These are phyloP conservation scores for Suillus fuscotomentosus DNA, from an alignment of 768 basidiomycete genomes.

Conservation along the genomic window DNA sequence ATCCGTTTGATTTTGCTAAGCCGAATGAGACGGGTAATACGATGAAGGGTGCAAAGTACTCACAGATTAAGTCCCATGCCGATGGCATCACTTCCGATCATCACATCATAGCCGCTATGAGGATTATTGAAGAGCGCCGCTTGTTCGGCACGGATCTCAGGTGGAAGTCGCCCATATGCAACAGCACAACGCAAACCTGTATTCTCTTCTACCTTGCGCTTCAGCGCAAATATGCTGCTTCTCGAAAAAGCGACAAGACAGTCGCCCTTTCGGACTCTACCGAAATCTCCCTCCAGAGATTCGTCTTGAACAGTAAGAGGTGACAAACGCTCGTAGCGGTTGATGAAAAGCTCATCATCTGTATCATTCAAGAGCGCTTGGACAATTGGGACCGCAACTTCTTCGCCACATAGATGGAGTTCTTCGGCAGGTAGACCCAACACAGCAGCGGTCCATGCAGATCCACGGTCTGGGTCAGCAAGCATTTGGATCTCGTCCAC, in stretches of 20 bases:
- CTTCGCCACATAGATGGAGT: slow-evolving; percentile 94
- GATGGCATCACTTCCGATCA: slow-evolving; percentile 93
- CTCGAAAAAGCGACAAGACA: slow-evolving; percentile 89
- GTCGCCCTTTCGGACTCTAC: slow-evolving; percentile 73
- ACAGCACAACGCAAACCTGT: slow-evolving; percentile 86
- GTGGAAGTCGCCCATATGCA: slow-evolving; percentile 89
- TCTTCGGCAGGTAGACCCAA: slow-evolving; percentile 75
- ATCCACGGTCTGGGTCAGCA: slow-evolving; percentile 72
- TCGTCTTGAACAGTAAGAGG: slow-evolving; percentile 71
- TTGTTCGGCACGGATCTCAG: slow-evolving; percentile 89
- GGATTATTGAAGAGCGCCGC: slow-evolving; percentile 90
- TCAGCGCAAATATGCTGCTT: slow-evolving; percentile 70
- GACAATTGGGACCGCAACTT: slow-evolving; percentile 84
- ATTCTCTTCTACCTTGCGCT: slow-evolving; percentile 62
- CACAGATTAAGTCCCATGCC: slow-evolving; percentile 98
- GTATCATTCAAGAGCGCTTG: slow-evolving; percentile 64
- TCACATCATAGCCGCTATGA: slow-evolving; percentile 78
- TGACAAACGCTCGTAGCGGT: slow-evolving; percentile 85
- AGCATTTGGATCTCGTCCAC: slow-evolving; percentile 99
- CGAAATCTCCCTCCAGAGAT: slow-evolving; percentile 61
- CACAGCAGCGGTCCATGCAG: slow-evolving; percentile 80
- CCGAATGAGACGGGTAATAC: neutral
- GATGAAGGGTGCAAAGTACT: slow-evolving; percentile 24
- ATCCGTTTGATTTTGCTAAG: slow-evolving; percentile 87
- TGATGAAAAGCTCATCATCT: slow-evolving; percentile 79